Percentiles rank a stretch among this genome's conserved stretches.
phyloP scores from a whole-genome alignment of 257 asterid genomes.

The Solanum sitiens region DNA sequence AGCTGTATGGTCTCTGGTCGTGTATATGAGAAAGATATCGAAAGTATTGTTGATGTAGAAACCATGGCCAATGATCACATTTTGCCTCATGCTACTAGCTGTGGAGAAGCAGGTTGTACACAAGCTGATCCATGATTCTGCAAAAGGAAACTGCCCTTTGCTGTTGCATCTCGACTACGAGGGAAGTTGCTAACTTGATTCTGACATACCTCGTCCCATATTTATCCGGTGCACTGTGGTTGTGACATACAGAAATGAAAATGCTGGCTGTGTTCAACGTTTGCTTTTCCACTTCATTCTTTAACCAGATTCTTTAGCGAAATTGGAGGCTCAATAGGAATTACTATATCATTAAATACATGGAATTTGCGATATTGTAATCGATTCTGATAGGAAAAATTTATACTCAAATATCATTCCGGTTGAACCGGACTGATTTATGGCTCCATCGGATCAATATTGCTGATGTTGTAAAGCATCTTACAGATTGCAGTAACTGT shows the following conservation, averaged over 20 bases:
- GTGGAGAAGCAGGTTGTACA: neutral
- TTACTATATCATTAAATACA: neutral
- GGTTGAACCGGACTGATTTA: neutral
- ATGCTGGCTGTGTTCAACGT: neutral
- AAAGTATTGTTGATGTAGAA: slow-evolving; percentile 52
- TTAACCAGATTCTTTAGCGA: neutral
- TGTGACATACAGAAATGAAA: neutral
- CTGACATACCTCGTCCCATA: neutral
- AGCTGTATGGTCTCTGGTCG: slow-evolving; percentile 66
- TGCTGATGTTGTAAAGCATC: neutral
- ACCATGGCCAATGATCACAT: neutral
- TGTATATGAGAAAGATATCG: slow-evolving; percentile 64
- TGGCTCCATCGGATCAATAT: neutral
- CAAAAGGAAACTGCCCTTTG: neutral
- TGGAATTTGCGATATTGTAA: neutral
- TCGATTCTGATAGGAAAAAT: neutral
- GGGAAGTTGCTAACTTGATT: neutral
- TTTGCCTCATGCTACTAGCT: neutral
- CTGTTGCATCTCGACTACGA: neutral
- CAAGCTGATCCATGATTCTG: neutral
- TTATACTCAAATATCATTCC: neutral
- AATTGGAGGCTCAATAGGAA: neutral
- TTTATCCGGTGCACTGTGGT: neutral
- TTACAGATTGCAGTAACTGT: neutral
- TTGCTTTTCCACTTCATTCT: neutral